phyloP scores from a whole-genome alignment of 148 eudicot genomes.

The Simmondsia chinensis region DNA sequence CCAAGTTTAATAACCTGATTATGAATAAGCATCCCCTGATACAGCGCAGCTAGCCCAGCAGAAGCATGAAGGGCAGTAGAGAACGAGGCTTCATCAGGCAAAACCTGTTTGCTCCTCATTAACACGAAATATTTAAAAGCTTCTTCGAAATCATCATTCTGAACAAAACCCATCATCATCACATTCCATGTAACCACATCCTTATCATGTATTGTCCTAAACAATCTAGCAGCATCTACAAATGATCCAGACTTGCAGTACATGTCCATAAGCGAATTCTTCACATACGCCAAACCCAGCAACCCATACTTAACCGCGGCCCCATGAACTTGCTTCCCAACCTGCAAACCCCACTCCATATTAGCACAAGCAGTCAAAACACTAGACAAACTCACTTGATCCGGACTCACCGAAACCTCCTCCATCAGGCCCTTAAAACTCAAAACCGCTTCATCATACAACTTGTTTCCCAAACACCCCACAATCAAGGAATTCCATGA shows the following conservation, averaged over 20 bases:
- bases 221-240: conserved; percentile 24
- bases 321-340: conserved; percentile 36
- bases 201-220: conserved; percentile 14
- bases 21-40: conserved; percentile 34
- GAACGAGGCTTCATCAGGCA: conserved; percentile 30
- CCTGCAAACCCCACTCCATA: conserved; percentile 11
- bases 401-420: conserved; percentile 13
- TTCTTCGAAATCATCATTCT: conserved; percentile 28
- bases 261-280: conserved; percentile 46
- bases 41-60: conserved; percentile 31
- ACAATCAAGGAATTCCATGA: conserved; percentile 43
- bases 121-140: conserved; percentile 35
- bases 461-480: conserved; percentile 23
- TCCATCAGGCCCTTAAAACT: conserved; percentile 20
- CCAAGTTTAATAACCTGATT: conserved; percentile 31
- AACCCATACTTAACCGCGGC: conserved; percentile 26
- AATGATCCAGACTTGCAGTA: conserved; percentile 30
- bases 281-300: conserved; percentile 24
- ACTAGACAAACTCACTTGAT: conserved; percentile 40
- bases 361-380: conserved; percentile 49
- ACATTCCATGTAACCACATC: conserved; percentile 52
- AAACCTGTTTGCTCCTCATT: conserved; percentile 28
- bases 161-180: conserved; percentile 29
- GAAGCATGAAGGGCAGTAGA: conserved; percentile 32
- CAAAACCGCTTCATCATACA: conserved; percentile 15